Evolutionary conservation across 2,329 filamentous ascomycete genomes (phyloP).

Genomic region (Alternaria brassicae): DNA sequence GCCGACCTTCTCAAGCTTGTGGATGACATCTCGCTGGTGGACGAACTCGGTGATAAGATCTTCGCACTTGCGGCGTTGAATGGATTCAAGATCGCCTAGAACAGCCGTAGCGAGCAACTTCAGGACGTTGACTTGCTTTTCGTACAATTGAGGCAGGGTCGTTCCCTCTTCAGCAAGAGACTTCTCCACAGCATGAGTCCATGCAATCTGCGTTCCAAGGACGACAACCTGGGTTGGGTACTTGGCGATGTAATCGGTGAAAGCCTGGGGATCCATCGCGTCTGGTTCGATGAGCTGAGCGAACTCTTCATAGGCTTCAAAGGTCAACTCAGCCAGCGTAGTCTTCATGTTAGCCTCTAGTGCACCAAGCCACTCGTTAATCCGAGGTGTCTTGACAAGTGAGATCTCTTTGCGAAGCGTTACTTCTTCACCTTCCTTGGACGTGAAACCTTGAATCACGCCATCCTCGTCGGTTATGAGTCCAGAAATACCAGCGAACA

Average conservation of each 20-base stretch:
- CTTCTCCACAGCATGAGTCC: constrained; percentile 86
- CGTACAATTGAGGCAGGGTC: constrained; percentile 74
- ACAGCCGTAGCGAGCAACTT: constrained; percentile 87
- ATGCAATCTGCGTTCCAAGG: constrained; percentile 89
- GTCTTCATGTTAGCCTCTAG: constrained; percentile 93
- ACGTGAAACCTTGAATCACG: constrained; percentile 89
- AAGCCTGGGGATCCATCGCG: constrained; percentile 71
- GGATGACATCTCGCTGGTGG: constrained; percentile 92
- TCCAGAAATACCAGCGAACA: constrained; percentile 96
- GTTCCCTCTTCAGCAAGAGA: constrained; percentile 75
- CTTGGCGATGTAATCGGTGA: constrained; percentile 79
- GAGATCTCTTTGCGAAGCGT: constrained; percentile 89
- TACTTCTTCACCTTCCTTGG: constrained; percentile 92
- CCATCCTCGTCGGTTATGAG: constrained; percentile 90
- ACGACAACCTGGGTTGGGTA: constrained; percentile 97
- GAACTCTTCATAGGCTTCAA: constrained; percentile 85
- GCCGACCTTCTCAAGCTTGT: constrained; percentile 78
- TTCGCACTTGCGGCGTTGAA: constrained; percentile 95
- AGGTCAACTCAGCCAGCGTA: constrained; percentile 87
- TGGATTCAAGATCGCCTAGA: constrained; percentile 83
- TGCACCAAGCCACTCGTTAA: constrained; percentile 98
- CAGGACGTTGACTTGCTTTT: constrained; percentile 84
- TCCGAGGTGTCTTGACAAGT: constrained; percentile 88
- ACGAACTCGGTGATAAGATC: constrained; percentile 99
- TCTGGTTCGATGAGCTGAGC: constrained; percentile 76